Evolutionary conservation across 139 green algal genomes (phyloP).

Genomic region (Chlamydomonas sphaeroides): DNA sequence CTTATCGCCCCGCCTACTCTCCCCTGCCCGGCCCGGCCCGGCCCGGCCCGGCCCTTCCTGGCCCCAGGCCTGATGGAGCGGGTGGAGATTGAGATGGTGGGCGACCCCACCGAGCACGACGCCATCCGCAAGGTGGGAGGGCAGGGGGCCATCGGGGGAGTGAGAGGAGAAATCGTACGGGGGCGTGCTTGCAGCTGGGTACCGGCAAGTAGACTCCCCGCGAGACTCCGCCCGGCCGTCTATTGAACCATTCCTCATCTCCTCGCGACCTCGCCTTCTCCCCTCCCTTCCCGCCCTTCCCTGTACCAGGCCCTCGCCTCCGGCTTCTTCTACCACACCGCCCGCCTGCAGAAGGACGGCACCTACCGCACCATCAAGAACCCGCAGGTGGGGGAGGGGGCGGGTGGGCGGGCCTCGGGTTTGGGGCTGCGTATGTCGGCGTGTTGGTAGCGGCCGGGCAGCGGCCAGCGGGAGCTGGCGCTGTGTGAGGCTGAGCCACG

Average conservation of each 20-base stretch:
- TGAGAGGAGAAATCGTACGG: no score
- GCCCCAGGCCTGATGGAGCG: constrained; percentile 87
- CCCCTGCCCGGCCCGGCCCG: not conserved
- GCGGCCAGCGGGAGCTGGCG: not conserved
- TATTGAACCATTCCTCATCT: no score
- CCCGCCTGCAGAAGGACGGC: constrained; percentile 87
- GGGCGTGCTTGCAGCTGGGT: no score
- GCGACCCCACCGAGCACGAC: constrained; percentile 79
- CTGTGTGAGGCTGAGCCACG: not conserved
- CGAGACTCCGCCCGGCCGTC: no score
- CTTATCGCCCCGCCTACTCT: not conserved
- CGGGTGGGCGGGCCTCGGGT: not conserved
- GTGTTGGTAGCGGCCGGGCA: no score
- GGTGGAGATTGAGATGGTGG: constrained; percentile 92
- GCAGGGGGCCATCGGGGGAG: no score
- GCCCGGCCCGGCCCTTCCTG: no score
- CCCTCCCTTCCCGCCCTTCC: not conserved
- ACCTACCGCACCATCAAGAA: constrained; percentile 97
- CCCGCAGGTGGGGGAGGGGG: constrained; percentile 76
- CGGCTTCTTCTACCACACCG: constrained; percentile 97
- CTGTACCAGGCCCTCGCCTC: constrained; percentile 64
- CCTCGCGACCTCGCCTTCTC: not conserved
- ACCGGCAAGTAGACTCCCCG: no score
- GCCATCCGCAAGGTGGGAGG: constrained; percentile 63
- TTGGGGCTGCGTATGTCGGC: no score